These are phyloP conservation scores for Mantamonas sphyraenae DNA, from an alignment of 78 protist species.

Conservation along the genomic window DNA sequence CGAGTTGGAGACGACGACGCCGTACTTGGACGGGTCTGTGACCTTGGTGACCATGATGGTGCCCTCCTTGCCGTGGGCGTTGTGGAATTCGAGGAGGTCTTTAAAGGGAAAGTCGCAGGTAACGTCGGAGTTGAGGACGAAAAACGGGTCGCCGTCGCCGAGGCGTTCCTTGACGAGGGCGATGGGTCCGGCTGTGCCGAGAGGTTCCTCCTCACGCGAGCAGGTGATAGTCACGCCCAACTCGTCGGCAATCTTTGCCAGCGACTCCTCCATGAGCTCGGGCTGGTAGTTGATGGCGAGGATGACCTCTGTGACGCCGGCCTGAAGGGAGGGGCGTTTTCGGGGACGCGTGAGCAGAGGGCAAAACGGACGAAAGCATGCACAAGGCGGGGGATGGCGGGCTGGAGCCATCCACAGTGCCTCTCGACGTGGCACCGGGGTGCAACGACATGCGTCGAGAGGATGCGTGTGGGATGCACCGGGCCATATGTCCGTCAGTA, in stretches of 20 bases:
- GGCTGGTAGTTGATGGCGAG: conserved; percentile 89
- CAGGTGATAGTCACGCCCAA: conserved; percentile 62
- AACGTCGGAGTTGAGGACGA: conserved; percentile 86
- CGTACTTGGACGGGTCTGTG: conserved; percentile 91
- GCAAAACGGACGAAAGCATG: too few relatives aligned
- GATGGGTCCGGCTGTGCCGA: conserved; percentile 95
- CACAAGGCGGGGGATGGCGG: too few relatives aligned
- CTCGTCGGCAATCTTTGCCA: too few relatives aligned
- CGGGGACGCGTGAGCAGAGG: too few relatives aligned
- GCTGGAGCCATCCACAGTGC: too few relatives aligned
- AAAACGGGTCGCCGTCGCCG: conserved; percentile 65
- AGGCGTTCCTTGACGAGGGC: conserved; percentile 64
- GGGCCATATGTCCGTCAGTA: too few relatives aligned
- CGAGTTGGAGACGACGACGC: conserved; percentile 76
- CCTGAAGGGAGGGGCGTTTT: too few relatives aligned
- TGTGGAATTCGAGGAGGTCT: conserved; percentile 76
- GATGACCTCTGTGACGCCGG: conserved; percentile 80
- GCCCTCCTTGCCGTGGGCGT: conserved; percentile 86
- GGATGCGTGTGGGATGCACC: too few relatives aligned
- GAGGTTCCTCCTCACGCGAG: conserved; percentile 74
- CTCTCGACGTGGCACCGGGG: too few relatives aligned
- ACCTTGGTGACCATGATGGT: conserved; percentile 87
- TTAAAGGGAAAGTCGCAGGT: conserved; percentile 79
- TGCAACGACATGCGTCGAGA: too few relatives aligned
- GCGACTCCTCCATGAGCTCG: conserved; percentile 74